A percentile compares a stretch with the other conserved stretches of the same genome.
These are phyloP conservation scores for Pharnaceum exiguum DNA, from an alignment of 148 eudicot species.

Conservation along the genomic window DNA sequence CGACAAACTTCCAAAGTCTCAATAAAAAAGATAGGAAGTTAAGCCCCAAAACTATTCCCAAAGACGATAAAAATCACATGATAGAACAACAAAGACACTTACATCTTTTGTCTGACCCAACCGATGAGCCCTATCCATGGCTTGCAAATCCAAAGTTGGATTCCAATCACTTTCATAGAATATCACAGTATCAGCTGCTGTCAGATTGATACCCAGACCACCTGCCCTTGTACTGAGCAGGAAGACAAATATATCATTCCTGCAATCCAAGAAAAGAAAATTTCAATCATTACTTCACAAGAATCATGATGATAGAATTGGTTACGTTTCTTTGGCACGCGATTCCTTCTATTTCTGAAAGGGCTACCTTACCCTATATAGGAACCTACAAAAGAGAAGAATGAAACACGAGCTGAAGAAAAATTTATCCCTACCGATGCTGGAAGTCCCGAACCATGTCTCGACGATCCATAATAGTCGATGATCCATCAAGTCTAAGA, in stretches of 20 bases:
- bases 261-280: constrained; percentile 32
- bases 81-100: constrained; percentile 32
- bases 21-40: too few relatives aligned
- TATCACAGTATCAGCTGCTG: constrained; percentile 97
- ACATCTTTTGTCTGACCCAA: constrained; percentile 98
- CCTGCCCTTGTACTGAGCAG: constrained; percentile 97
- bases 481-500: constrained; percentile 93
- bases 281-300: constrained; percentile 3
- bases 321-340: too few relatives aligned
- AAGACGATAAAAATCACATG: not conserved
- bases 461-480: constrained; percentile 94
- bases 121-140: constrained; percentile 99
- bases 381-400: not conserved
- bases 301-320: not conserved
- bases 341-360: too few relatives aligned
- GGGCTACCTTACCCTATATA: not conserved
- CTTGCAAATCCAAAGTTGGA: constrained; percentile 95
- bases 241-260: constrained; percentile 95
- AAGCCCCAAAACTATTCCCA: too few relatives aligned
- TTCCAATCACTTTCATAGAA: constrained; percentile 99
- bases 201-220: constrained; percentile 92
- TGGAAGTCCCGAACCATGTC: constrained; percentile 99
- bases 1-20: too few relatives aligned
- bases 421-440: constrained; percentile 46
- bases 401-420: not conserved